Evolutionary conservation across 1,284 basidiomycete genomes (phyloP).

Genomic region (Cerrena zonata): DNA sequence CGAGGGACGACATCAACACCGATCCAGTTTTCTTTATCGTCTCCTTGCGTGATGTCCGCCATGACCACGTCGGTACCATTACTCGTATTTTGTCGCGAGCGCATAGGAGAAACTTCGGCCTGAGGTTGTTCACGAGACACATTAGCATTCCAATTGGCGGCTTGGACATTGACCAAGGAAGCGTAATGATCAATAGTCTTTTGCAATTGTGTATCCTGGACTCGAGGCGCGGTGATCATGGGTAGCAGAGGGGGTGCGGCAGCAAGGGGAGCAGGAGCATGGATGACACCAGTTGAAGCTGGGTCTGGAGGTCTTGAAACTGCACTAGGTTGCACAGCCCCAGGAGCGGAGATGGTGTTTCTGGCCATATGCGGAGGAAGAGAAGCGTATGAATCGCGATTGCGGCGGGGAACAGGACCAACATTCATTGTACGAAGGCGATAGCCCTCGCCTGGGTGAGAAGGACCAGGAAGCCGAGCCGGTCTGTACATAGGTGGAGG

Average conservation of each 20-base stretch:
- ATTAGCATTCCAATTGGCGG: constrained; percentile 20
- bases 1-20: not conserved
- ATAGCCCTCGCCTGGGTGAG: not conserved
- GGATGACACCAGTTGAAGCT: not conserved
- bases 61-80: not conserved
- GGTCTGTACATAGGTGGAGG: not conserved
- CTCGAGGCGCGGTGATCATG: constrained; percentile 34
- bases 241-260: constrained; percentile 16
- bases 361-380: not conserved
- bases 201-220: constrained; percentile 36
- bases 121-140: constrained; percentile 1
- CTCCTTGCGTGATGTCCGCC: constrained; percentile 2
- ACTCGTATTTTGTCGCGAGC: not conserved
- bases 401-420: not conserved
- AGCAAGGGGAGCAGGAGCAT: constrained; percentile 14
- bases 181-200: constrained; percentile 41
- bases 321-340: no score
- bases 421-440: not conserved
- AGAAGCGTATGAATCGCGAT: not conserved
- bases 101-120: not conserved
- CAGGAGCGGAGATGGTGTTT: not conserved
- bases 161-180: constrained; percentile 37
- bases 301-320: not conserved
- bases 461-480: not conserved
- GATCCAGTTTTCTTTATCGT: constrained; percentile 49